phyloP scores from a whole-genome alignment of 1,284 basidiomycete species.

The Xerocomus nothofagi region DNA sequence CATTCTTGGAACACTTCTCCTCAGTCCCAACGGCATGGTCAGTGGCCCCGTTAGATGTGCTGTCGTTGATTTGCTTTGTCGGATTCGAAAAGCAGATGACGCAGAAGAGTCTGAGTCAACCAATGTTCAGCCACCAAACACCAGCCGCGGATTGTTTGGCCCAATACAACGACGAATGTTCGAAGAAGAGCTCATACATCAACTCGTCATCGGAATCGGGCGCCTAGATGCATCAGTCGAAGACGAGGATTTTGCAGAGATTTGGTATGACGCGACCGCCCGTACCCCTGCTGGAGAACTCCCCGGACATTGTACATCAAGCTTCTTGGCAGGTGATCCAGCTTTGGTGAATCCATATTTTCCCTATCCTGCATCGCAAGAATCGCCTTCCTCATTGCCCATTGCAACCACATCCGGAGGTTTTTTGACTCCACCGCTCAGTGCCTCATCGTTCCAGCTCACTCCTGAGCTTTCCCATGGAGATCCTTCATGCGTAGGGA shows the following conservation, averaged over 20 bases:
- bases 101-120: slow-evolving; percentile 25
- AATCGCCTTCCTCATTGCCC: slow-evolving; percentile 21
- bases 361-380: slow-evolving; percentile 24
- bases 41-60: slow-evolving; percentile 74
- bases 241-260: slow-evolving; percentile 29
- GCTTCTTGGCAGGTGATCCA: slow-evolving; percentile 10
- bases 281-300: slow-evolving; percentile 35
- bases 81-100: slow-evolving; percentile 57
- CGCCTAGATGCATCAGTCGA: slow-evolving; percentile 59
- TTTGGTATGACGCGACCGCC: slow-evolving; percentile 35
- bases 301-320: slow-evolving; percentile 20
- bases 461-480: slow-evolving; percentile 15
- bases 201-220: slow-evolving; percentile 87
- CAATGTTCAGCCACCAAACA: slow-evolving; percentile 25
- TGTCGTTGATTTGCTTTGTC: slow-evolving; percentile 76
- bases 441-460: slow-evolving; percentile 23
- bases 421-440: slow-evolving; percentile 17
- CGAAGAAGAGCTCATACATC: slow-evolving; percentile 77
- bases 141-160: slow-evolving; percentile 51
- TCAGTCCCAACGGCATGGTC: slow-evolving; percentile 77
- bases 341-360: slow-evolving; percentile 36
- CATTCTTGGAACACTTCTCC: slow-evolving; percentile 84
- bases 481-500: slow-evolving; percentile 18
- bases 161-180: slow-evolving; percentile 60
- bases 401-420: slow-evolving; percentile 12